A percentile compares a stretch with the other conserved stretches of the same genome.
These are phyloP conservation scores for Neofusicoccum laricinum DNA, from an alignment of 2,329 filamentous ascomycete genomes.

Conservation along the genomic window DNA sequence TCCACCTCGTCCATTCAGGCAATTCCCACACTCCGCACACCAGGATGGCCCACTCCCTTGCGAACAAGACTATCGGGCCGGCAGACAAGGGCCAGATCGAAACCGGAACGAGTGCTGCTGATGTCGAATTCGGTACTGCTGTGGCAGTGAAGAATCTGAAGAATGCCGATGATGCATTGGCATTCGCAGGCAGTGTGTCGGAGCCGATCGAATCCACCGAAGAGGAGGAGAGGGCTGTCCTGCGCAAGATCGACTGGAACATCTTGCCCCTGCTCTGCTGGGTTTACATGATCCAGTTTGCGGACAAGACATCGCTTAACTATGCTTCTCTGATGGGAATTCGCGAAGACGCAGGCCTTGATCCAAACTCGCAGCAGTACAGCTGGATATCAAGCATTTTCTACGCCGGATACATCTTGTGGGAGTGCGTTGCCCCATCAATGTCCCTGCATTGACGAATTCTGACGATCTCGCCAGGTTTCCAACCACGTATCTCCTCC, in stretches of 20 bases:
- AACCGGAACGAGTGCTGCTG: no score
- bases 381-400: constrained; percentile 52
- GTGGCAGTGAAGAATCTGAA: no score
- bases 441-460: no score
- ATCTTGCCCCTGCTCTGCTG: constrained; percentile 56
- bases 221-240: constrained; percentile 41
- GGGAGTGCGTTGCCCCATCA: background rate
- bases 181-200: background rate
- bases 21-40: no score
- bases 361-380: constrained; percentile 50
- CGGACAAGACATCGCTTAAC: constrained; percentile 60
- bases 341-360: constrained; percentile 55
- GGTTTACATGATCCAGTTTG: constrained; percentile 61
- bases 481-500: constrained; percentile 41
- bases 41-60: no score
- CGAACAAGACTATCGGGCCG: no score
- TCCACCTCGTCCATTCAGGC: no score
- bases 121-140: no score
- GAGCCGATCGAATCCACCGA: background rate
- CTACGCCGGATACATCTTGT: constrained; percentile 30
- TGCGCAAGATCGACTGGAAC: constrained; percentile 51
- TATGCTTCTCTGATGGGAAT: constrained; percentile 65
- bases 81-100: no score
- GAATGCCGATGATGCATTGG: no score
- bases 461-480: background rate